Evolutionary conservation across 116 monocot species (phyloP).

Genomic region (Papilionanthe hybrid): DNA sequence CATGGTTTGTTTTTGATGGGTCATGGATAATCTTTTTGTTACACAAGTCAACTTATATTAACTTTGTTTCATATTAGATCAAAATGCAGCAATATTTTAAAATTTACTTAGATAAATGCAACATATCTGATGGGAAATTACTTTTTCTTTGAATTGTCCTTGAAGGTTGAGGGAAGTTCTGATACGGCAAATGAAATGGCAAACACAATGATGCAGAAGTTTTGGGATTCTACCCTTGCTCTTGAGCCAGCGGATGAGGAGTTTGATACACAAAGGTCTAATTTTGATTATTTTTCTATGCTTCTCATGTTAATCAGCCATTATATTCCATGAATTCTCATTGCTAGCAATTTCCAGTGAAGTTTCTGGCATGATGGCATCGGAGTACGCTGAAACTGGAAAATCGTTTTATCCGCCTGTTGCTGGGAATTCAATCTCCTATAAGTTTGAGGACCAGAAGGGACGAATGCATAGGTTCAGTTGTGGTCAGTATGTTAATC

Average conservation of each 20-base stretch:
- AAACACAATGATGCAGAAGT: slow-evolving; percentile 85
- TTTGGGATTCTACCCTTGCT: slow-evolving; percentile 93
- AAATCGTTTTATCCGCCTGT: slow-evolving; percentile 61
- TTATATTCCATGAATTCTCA: background rate
- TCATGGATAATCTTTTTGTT: background rate
- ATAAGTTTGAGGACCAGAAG: slow-evolving; percentile 71
- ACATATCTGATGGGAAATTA: background rate
- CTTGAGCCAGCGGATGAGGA: slow-evolving; percentile 78
- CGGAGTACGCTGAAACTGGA: slow-evolving; percentile 58
- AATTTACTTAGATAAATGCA: background rate
- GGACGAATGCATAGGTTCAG: slow-evolving; percentile 77
- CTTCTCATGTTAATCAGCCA: background rate
- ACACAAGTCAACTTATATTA: background rate
- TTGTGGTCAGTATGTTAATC: slow-evolving; percentile 43
- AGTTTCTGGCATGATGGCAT: slow-evolving; percentile 58
- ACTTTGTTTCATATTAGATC: background rate
- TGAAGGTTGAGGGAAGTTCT: slow-evolving; percentile 73
- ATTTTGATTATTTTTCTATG: background rate
- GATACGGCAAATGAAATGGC: slow-evolving; percentile 64
- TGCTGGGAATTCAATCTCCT: slow-evolving; percentile 68
- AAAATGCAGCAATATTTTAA: background rate
- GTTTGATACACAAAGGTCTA: slow-evolving; percentile 67
- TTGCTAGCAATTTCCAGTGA: slow-evolving; percentile 42
- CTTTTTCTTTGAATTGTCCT: slow-evolving; percentile 4
- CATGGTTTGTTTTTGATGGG: background rate